Evolutionary conservation across 441 rosid genomes (phyloP).

Genomic region (Gossypium gossypioides): DNA sequence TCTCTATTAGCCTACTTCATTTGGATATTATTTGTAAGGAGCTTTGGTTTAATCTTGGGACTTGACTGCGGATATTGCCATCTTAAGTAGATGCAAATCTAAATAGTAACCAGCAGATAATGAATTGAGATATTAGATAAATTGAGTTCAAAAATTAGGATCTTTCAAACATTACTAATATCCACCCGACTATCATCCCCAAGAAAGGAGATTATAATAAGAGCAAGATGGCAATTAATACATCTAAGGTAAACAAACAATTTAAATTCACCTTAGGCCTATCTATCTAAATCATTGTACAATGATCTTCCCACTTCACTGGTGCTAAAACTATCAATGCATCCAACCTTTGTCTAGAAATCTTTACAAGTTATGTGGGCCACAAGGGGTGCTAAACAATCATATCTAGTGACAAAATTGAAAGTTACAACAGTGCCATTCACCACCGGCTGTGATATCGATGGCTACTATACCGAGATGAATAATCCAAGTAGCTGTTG

Average conservation of each 20-base stretch:
- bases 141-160: background rate
- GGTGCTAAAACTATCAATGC: background rate
- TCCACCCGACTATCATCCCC: background rate
- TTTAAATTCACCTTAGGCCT: background rate
- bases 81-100: background rate
- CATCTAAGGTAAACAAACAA: background rate
- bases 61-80: background rate
- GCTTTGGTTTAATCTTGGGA: background rate
- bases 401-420: background rate
- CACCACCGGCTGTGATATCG: conserved; percentile 31
- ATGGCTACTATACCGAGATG: conserved; percentile 15
- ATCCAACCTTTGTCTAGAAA: background rate
- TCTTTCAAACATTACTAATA: background rate
- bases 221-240: background rate
- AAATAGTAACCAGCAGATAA: background rate
- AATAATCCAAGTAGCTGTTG: conserved; percentile 14
- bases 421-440: conserved; percentile 3
- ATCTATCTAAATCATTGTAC: background rate
- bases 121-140: background rate
- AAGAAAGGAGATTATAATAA: background rate
- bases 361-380: background rate
- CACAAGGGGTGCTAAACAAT: background rate
- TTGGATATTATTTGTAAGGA: background rate
- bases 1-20: background rate
- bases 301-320: background rate